Evolutionary conservation across 2,329 filamentous ascomycete genomes (phyloP), one percentile per base, ranked within the genome.

Genomic region (Colletotrichum musicola): DNA sequence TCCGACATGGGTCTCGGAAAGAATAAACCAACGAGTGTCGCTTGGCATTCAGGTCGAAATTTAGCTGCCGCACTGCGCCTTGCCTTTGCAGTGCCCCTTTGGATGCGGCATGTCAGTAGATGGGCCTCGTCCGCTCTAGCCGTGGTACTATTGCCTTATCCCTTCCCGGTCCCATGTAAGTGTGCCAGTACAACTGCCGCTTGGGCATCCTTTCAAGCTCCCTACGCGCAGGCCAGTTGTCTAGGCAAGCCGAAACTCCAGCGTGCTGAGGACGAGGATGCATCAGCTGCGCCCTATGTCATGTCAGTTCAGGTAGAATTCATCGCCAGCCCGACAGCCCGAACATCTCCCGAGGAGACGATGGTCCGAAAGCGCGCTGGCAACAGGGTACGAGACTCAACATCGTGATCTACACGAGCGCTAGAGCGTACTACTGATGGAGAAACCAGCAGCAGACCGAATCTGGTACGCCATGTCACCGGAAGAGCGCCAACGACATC

Each of bases 241-340:
- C 35, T 85, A 82, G 81, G 82, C 81, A 71, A 83, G 81, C 2
- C 80, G 86, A 63, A 92, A 92, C 73, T 85, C 88, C 3, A 89
- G 89, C 70, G 83, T 85, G 1, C 88, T 92, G 9, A 82, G 89
- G n/a, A 88, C 86, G 6, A 81, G 89, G 9, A 88, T 89, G 2
- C 92, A 3, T 87, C 88, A 0, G 86, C 88, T 0, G 89, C 88
- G 0, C 78, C 88, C 14, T 90, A 90, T 75, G 90, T 90, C 61
- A 81, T 84, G 76, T 77, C 79, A 40, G 80, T 84, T 4, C 84
- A 86, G 72, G 73, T 82, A 0, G 81, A 82, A 35, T 81, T 81
- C 42, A 82, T 85, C 47, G 81, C 83, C 50, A 77, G 77, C 4
- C 77, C 79, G 0, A 83, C 50, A 77, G 77, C 4, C 77, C 79